Base-by-base conservation (phyloP, 768 basidiomycete genomes). In the Amanita phalloides region DNA sequence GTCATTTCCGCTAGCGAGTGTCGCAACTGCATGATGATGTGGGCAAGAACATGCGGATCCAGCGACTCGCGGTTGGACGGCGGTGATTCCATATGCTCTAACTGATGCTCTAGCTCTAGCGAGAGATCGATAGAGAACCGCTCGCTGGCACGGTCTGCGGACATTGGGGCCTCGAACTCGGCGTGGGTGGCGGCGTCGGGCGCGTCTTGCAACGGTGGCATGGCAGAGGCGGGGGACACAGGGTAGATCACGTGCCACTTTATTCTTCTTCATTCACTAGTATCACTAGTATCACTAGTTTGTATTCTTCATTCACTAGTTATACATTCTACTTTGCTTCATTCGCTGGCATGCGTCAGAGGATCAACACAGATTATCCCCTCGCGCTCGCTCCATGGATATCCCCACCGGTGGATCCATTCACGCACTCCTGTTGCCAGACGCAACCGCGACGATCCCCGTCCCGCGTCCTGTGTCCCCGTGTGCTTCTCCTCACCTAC, bases 401-500 rank as follows among this genome's bases (percentile, higher is more conserved):
- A 97, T 52, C 90, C 89, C 90, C 91, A 97, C 51, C 86, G 80
- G 59, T 92, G 88, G 43, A 97, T 67, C 86, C 86, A 95, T 61
- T 92, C 89, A 54, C 89, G 84, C 39, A 96, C 84, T 8, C 88
- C 90, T 1, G 88, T 79, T 10, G 89, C 88, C 5, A 97, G 74
- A 9, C 94, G 83, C 21, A 81, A 77, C 48, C 89, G 82, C 6
- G 90, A 90, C 3, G 90, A 81, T 25, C 91, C 91, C 36, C 92
- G 78, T 10, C 73, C 79, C 3, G 77, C 69, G 60, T 94, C 91
- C 61, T 94, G 90, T n/a, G 83, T 86, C 2, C 89, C 94, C 0
- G 90, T 91, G 64, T 97, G 95, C 66, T 93, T 95, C 66, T 95
- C 90, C 68, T 97, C 92, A 17, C 96, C 95, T 5, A 98, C 90